Evolutionary conservation across 1,284 basidiomycete genomes (phyloP), one percentile per base, ranked within the genome.

Genomic region (Tilletia horrida): DNA sequence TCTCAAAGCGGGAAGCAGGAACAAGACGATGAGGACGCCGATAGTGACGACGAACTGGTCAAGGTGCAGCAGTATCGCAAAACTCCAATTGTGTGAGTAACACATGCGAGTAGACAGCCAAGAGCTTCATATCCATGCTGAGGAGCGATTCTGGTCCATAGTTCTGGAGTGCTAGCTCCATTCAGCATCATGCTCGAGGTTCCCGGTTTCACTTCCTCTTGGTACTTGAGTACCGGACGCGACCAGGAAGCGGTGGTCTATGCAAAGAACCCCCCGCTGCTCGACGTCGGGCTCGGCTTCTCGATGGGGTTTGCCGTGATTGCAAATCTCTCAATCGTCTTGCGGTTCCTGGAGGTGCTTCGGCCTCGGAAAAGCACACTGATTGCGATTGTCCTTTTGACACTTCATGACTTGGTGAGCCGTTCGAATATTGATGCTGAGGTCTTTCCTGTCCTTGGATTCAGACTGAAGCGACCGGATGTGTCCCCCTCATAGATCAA

Each of bases 141-240:
- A 18, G 6, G 21, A 48, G 7, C n/a, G 45, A 48, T 23, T 52
- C 11, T 4, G 16, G 29, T 40, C 14, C 65, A 69, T 91, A 59
- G 55, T 23, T 87, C 88, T 9, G 90, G 90, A 8, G 83, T 90
- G 18, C 76, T 88, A 42, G 87, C 91, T 21, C 90, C 90, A 0
- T 90, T 92, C 75, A 86, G 87, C 16, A 90, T 93, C 68, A 84
- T 93, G 21, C 85, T 93, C 31, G 90, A 90, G 64, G 67, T 76
- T 11, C 71, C 70, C 4, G 73, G 75, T 18, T 52, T 76, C 31
- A 76, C 75, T 1, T 72, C 71, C 3, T 62, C 67, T n/a, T 78
- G 74, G 73, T 76, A 78, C 29, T 69, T 78, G 29, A 70, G 73
- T 47, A 74, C 70, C 35, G 68, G 66, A 48, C 13, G 61, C 3